phyloP scores from a whole-genome alignment of 768 basidiomycete genomes.

The Leccinum rimulosum region DNA sequence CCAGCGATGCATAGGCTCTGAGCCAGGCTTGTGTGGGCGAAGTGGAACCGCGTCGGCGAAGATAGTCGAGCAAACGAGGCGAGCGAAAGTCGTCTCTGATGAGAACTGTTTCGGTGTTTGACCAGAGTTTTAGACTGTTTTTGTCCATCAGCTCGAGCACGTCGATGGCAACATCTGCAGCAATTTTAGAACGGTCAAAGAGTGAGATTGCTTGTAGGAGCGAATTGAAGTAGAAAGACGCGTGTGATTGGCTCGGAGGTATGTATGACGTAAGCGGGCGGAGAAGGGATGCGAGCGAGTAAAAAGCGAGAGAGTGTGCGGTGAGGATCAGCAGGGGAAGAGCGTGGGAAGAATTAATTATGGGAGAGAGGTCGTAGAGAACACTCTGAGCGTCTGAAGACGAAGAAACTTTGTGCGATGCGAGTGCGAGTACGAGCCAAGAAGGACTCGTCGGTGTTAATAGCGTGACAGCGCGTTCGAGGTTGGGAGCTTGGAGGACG shows the following conservation, averaged over 20 bases:
- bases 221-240: slow-evolving; percentile 46
- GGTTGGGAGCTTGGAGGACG: slow-evolving; percentile 33
- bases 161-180: slow-evolving; percentile 38
- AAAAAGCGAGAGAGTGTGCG: slow-evolving; percentile 47
- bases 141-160: slow-evolving; percentile 48
- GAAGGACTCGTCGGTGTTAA: slow-evolving; percentile 35
- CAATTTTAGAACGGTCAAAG: slow-evolving; percentile 39
- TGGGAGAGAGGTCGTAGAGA: slow-evolving; percentile 42
- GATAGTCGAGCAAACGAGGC: slow-evolving; percentile 45
- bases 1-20: slow-evolving; percentile 19
- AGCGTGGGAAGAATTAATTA: slow-evolving; percentile 1
- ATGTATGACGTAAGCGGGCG: slow-evolving; percentile 44
- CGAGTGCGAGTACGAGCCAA: slow-evolving; percentile 56
- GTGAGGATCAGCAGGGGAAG: slow-evolving; percentile 23
- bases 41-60: slow-evolving; percentile 28
- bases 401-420: slow-evolving; percentile 45
- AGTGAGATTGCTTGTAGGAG: slow-evolving; percentile 51
- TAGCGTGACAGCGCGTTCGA: slow-evolving; percentile 31
- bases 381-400: slow-evolving; percentile 43
- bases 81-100: slow-evolving; percentile 52
- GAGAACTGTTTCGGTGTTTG: slow-evolving; percentile 42
- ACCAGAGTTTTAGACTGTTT: slow-evolving; percentile 34
- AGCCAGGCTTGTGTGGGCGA: slow-evolving; percentile 1
- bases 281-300: slow-evolving; percentile 47
- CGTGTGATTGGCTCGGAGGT: slow-evolving; percentile 13